Evolutionary conservation across 257 asterid genomes (phyloP).

Genomic region (Striga asiatica): DNA sequence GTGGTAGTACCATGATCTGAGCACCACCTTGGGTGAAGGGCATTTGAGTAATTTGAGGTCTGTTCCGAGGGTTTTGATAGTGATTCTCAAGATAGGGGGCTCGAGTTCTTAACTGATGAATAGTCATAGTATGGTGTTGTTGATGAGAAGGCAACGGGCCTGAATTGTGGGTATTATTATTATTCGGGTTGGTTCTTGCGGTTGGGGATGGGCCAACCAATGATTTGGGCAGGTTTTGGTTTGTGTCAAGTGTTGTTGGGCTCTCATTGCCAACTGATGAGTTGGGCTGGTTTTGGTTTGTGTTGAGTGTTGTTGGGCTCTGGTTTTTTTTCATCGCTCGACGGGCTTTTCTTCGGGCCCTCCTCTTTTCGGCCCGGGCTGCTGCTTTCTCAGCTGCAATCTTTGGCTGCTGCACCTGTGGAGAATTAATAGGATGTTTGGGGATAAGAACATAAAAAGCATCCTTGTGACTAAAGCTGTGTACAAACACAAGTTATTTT

Average conservation of each 20-base stretch:
- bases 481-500: too few relatives aligned
- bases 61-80: background rate
- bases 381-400: background rate
- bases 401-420: background rate
- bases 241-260: background rate
- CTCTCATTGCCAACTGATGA: too few relatives aligned
- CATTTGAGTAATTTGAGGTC: background rate
- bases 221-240: background rate
- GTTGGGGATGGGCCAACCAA: background rate
- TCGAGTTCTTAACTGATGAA: slow-evolving; percentile 6
- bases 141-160: slow-evolving; percentile 2
- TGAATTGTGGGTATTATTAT: too few relatives aligned
- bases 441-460: too few relatives aligned
- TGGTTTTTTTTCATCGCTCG: background rate
- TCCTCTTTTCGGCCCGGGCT: slow-evolving; percentile 9
- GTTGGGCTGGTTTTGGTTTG: background rate
- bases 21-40: background rate
- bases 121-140: background rate
- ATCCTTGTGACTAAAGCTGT: too few relatives aligned
- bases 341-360: background rate
- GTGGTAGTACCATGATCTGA: background rate
- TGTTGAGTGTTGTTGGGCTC: background rate
- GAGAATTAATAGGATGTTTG: too few relatives aligned
- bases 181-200: background rate
- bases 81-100: background rate